Percentiles rank a stretch among this genome's conserved stretches.
Evolutionary conservation across 225 moss, liverwort and hornwort genomes (phyloP).

Genomic region (Antitrichia curtipendula): DNA sequence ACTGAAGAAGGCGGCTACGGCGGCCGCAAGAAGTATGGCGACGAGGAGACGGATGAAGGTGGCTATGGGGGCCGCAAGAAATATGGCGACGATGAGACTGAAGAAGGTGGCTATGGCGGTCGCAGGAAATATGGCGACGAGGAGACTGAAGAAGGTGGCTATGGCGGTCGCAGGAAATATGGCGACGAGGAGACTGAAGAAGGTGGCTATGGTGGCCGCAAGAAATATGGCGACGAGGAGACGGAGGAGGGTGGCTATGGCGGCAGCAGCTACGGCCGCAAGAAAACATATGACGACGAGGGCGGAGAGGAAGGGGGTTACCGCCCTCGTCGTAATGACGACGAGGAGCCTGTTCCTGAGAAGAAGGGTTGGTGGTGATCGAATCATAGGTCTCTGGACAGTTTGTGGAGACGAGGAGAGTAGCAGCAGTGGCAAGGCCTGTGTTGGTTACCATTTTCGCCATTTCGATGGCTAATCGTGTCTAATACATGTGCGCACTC

Average conservation of each 20-base stretch:
- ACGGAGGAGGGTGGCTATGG: background rate
- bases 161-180: background rate
- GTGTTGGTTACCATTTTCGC: background rate
- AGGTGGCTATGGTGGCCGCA: background rate
- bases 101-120: background rate
- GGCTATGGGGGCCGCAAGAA: background rate
- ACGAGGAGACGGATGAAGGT: background rate
- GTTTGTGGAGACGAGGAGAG: background rate
- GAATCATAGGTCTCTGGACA: no score
- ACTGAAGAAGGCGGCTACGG: background rate
- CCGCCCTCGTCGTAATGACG: slow-evolving; percentile 6
- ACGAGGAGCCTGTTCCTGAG: slow-evolving; percentile 8
- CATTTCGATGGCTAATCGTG: background rate
- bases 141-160: background rate
- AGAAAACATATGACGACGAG: background rate
- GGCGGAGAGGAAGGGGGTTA: background rate
- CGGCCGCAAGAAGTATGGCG: background rate
- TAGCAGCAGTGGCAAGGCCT: background rate
- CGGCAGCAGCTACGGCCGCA: background rate
- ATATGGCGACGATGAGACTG: background rate
- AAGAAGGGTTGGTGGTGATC: slow-evolving; percentile 19
- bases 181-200: background rate
- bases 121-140: background rate
- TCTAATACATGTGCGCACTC: background rate
- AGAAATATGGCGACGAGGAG: background rate